Percentiles rank a stretch among this genome's conserved stretches.
These are phyloP conservation scores for Blastocystis sp. DNA, from an alignment of 352 stramenopile genomes.

Conservation along the genomic window DNA sequence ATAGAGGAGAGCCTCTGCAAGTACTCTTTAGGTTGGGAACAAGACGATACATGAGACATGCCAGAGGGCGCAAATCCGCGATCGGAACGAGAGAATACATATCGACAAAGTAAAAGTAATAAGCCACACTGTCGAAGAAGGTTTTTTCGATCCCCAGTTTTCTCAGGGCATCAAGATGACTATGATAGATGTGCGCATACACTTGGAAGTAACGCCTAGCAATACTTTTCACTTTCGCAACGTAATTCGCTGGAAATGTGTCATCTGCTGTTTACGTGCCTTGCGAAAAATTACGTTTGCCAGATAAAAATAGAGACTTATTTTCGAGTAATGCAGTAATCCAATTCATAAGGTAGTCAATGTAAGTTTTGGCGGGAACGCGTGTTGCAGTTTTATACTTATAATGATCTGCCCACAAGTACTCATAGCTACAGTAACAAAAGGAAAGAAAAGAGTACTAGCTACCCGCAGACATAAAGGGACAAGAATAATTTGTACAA, in stretches of 20 bases:
- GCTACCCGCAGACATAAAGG: not conserved
- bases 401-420: not conserved
- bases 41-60: not conserved
- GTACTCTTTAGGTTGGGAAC: conserved; percentile 3
- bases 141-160: not conserved
- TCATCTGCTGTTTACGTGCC: not conserved
- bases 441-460: not conserved
- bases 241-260: not conserved
- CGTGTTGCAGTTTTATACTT: conserved; percentile 1
- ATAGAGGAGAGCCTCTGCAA: not conserved
- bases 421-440: conserved; percentile 23
- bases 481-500: conserved; percentile 38
- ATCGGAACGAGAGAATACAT: not conserved
- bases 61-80: not conserved
- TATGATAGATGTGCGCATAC: conserved; percentile 23
- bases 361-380: conserved; percentile 17
- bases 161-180: not conserved
- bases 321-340: not conserved
- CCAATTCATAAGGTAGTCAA: conserved; percentile 1
- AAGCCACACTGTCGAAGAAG: conserved; percentile 12
- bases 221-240: not conserved
- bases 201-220: not conserved
- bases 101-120: not conserved
- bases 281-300: not conserved
- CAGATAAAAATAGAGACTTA: not conserved